phyloP scores from a whole-genome alignment of 768 basidiomycete species.

The Coprinopsis sp. region DNA sequence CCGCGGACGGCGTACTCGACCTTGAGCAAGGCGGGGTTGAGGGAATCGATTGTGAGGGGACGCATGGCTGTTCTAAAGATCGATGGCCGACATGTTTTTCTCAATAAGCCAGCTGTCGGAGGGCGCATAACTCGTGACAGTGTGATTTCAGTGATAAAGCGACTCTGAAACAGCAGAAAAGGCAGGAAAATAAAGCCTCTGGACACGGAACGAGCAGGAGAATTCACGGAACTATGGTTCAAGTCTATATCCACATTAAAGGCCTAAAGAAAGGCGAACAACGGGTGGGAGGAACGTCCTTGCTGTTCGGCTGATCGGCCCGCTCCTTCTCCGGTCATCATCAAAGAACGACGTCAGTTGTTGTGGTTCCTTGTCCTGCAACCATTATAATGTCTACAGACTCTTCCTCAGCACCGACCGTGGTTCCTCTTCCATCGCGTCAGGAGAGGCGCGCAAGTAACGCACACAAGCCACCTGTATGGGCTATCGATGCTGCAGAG shows the following conservation, averaged over 20 bases:
- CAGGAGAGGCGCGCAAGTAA: constrained; percentile 17
- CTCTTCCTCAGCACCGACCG: constrained; percentile 20
- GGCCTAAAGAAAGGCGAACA: no score
- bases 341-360: not conserved
- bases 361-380: not conserved
- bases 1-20: constrained; percentile 98
- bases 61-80: constrained; percentile 36
- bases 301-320: no score
- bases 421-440: constrained; percentile 32
- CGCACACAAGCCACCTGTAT: constrained; percentile 50
- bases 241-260: no score
- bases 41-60: constrained; percentile 58
- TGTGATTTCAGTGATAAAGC: no score
- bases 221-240: no score
- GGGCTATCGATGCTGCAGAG: constrained; percentile 51
- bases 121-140: no score
- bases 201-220: no score
- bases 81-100: not conserved
- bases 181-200: no score
- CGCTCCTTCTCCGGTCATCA: not conserved
- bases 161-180: no score
- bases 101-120: not conserved
- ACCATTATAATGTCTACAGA: constrained; percentile 20
- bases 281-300: no score
- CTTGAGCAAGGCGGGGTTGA: constrained; percentile 81